Evolutionary conservation across 2,329 filamentous ascomycete genomes (phyloP), one percentile per base, ranked within the genome.

Genomic region (Parasarocladium wereldwijsianum): DNA sequence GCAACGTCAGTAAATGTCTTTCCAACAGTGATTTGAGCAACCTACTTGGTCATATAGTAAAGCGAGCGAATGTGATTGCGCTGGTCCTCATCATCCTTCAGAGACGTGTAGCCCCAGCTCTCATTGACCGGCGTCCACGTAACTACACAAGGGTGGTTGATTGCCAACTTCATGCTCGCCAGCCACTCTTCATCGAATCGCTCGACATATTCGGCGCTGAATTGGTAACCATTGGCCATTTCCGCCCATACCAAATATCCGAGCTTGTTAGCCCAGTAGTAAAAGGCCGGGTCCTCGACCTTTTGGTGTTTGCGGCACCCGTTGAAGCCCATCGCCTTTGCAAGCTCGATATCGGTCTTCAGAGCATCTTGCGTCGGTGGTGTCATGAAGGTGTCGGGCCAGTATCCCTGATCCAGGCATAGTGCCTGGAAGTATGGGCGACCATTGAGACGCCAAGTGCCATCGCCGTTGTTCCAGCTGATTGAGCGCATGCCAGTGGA

Each of bases 61-160:
- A 79, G 56, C 11, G 64, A 59, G 13, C 71, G 64, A 27, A 79
- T 62, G 40, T 79, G 75, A 41, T 76, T 66, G 10, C 73, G 60
- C 47, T 80, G 72, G 33, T 66, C 58, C 6, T 61, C 51, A 32
- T 59, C 64, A 26, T 64, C 57, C 36, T 64, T 63, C 19, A 79
- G 55, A 20, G 63, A 57, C 0, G 67, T 60, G 40, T 79, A 79
- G 0, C 60, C 75, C 75, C 74, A 80, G 38, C 59, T 63, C 46
- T 65, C 52, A 38, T 80, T 79, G 26, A 73, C 64, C 0, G 71
- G 71, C 3, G 74, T 79, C 75, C 75, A 80, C 0, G 67, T 66
- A 5, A 79, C 58, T 15, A 80, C 54, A 6, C 58, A 69, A 0
- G 75, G 70, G 31, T 75, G 71, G 39, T 78, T 79, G 36, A 77